These are phyloP conservation scores for Trametes versicolor DNA, from an alignment of 1,284 basidiomycete genomes.

Conservation along the genomic window DNA sequence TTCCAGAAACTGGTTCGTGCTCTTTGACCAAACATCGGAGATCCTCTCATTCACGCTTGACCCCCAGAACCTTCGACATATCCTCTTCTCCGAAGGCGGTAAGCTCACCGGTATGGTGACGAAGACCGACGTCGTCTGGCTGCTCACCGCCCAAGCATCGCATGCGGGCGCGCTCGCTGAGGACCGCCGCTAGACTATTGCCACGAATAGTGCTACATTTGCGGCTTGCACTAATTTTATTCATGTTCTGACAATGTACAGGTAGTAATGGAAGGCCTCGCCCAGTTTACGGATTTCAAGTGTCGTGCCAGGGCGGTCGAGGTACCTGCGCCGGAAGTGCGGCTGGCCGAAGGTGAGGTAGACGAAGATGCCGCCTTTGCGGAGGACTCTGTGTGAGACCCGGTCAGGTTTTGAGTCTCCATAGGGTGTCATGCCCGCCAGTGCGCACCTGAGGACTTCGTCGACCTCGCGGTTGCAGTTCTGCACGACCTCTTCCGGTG, in stretches of 20 bases:
- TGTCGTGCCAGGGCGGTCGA: conserved; percentile 62
- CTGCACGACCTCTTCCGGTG: conserved; percentile 77
- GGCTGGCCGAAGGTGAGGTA: conserved; percentile 94
- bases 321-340: conserved; percentile 84
- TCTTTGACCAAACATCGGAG: background rate
- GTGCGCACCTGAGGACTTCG: conserved; percentile 79
- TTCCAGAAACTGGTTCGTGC: conserved; percentile 73
- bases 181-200: conserved; percentile 19
- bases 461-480: conserved; percentile 86
- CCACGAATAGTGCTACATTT: background rate
- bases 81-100: conserved; percentile 71
- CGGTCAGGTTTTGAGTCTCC: background rate
- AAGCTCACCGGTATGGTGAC: conserved; percentile 71
- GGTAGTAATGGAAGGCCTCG: conserved; percentile 88
- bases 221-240: background rate
- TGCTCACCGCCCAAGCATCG: conserved; percentile 66
- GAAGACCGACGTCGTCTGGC: conserved; percentile 70
- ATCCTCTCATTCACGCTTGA: conserved; percentile 10
- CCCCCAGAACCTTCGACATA: conserved; percentile 69
- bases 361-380: conserved; percentile 72
- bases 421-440: too few species aligned
- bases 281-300: conserved; percentile 75
- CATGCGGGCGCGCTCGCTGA: conserved; percentile 58
- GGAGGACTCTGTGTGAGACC: conserved; percentile 63
- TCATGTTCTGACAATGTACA: conserved; percentile 62